Percentiles rank a stretch among this genome's conserved stretches.
These are phyloP conservation scores for Gossypium longicalyx DNA, from an alignment of 345 rosid species.

Conservation along the genomic window DNA sequence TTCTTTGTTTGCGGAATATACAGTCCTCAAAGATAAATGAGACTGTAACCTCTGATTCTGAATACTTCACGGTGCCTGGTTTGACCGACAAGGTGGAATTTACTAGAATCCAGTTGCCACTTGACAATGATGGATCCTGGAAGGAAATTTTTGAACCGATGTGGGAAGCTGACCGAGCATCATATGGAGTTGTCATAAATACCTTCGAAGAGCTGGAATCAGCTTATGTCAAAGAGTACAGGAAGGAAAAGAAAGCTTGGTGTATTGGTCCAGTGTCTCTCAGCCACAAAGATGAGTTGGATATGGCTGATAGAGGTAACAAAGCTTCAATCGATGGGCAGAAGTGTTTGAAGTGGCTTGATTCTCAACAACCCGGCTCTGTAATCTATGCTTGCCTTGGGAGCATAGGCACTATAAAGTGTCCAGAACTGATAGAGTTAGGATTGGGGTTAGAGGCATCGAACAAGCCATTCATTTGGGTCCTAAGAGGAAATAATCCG, in stretches of 20 bases:
- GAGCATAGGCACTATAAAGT: background rate
- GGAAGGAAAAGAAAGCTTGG: background rate
- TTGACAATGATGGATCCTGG: background rate
- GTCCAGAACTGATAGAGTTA: conserved; percentile 1
- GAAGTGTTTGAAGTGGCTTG: background rate
- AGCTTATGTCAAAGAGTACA: background rate
- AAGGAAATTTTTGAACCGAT: background rate
- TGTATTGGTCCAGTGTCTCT: conserved; percentile 9
- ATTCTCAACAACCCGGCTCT: background rate
- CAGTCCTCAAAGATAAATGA: conserved; percentile 14
- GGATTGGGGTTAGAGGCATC: conserved; percentile 3
- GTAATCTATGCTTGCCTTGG: conserved; percentile 1
- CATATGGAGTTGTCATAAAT: background rate
- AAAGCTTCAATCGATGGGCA: background rate
- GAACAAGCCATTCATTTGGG: conserved; percentile 4
- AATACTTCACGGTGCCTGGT: conserved; percentile 21
- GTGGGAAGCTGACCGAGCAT: background rate
- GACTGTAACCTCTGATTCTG: conserved; percentile 12
- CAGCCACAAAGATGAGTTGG: background rate
- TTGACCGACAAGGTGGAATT: conserved; percentile 28
- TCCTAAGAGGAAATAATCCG: background rate
- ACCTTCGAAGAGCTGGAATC: conserved; percentile 3
- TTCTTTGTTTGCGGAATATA: conserved; percentile 19
- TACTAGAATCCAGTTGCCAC: conserved; percentile 29
- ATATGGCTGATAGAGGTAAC: background rate